phyloP scores from a whole-genome alignment of 2,329 filamentous ascomycete genomes.

The Aschersonia sp. region DNA sequence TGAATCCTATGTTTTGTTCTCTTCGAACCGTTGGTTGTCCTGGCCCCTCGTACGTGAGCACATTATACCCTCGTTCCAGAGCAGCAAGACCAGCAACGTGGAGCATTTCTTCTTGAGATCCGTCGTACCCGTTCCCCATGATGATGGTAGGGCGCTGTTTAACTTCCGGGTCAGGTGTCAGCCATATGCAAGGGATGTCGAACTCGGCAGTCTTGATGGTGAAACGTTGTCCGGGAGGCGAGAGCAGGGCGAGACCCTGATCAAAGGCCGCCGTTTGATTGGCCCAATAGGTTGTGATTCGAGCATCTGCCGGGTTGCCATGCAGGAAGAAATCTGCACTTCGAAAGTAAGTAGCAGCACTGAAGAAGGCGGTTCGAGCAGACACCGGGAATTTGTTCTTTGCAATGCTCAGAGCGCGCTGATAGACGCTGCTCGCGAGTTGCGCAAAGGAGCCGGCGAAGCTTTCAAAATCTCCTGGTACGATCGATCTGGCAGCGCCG shows the following conservation, averaged over 20 bases:
- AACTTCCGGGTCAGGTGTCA: slow-evolving; percentile 3
- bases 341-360: slow-evolving; percentile 26
- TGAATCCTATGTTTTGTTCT: slow-evolving; percentile 27
- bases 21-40: slow-evolving; percentile 27
- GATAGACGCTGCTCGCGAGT: slow-evolving; percentile 8
- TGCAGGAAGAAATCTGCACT: slow-evolving; percentile 26
- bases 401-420: slow-evolving; percentile 6
- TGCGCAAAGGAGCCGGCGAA: slow-evolving; percentile 9
- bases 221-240: slow-evolving; percentile 16
- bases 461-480: slow-evolving; percentile 11
- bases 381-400: slow-evolving; percentile 9
- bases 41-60: slow-evolving; percentile 26
- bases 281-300: slow-evolving; percentile 21
- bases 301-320: slow-evolving; percentile 22
- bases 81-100: slow-evolving; percentile 18
- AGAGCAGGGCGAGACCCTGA: slow-evolving; percentile 19
- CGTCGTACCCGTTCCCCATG: not conserved
- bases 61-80: slow-evolving; percentile 21
- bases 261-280: slow-evolving; percentile 20
- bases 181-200: slow-evolving; percentile 17
- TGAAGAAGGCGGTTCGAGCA: slow-evolving; percentile 16
- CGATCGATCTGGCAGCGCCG: slow-evolving; percentile 9
- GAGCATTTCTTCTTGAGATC: slow-evolving; percentile 23
- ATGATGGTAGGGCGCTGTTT: slow-evolving; percentile 7
- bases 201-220: slow-evolving; percentile 16